These are phyloP conservation scores for Pseudogymnoascus sp. DNA, from an alignment of 2,329 filamentous ascomycete species.

Conservation along the genomic window DNA sequence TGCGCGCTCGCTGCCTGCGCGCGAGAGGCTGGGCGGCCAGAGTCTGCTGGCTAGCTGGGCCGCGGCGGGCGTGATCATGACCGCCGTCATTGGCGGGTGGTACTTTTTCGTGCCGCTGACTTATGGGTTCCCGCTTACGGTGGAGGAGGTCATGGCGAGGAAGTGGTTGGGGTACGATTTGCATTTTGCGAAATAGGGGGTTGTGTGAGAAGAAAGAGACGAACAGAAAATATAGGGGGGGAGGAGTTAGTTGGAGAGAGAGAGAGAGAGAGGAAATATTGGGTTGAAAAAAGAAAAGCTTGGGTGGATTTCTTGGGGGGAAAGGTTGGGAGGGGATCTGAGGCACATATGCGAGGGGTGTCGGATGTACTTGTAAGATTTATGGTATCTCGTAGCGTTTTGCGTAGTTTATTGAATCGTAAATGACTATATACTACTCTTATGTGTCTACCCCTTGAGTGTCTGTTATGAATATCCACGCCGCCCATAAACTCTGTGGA, in stretches of 20 bases:
- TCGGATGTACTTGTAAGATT: not conserved
- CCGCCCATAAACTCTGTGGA: too few species aligned
- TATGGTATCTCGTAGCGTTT: not conserved
- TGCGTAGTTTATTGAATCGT: not conserved
- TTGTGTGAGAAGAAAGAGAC: too few species aligned
- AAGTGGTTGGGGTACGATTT: slow-evolving; percentile 98
- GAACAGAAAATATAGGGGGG: too few species aligned
- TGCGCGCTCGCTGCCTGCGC: slow-evolving; percentile 60
- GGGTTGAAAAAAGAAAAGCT: not conserved
- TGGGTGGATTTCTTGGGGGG: not conserved
- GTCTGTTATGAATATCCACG: not conserved
- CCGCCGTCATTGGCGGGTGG: slow-evolving; percentile 65
- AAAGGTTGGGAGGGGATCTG: not conserved
- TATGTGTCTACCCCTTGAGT: not conserved
- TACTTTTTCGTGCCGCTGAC: slow-evolving; percentile 92
- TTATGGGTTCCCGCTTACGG: slow-evolving; percentile 81
- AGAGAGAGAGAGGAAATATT: not conserved
- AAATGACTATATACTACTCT: not conserved
- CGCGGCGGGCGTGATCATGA: slow-evolving; percentile 61
- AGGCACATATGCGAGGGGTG: not conserved
- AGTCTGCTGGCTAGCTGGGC: slow-evolving; percentile 74
- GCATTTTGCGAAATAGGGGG: slow-evolving; percentile 82
- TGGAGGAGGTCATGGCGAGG: slow-evolving; percentile 68
- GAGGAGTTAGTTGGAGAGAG: not conserved
- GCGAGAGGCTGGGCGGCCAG: slow-evolving; percentile 71